A percentile compares a stretch with the other conserved stretches of the same genome.
Evolutionary conservation across 2,329 filamentous ascomycete genomes (phyloP).

Genomic region (Exutisphaerella laricina): DNA sequence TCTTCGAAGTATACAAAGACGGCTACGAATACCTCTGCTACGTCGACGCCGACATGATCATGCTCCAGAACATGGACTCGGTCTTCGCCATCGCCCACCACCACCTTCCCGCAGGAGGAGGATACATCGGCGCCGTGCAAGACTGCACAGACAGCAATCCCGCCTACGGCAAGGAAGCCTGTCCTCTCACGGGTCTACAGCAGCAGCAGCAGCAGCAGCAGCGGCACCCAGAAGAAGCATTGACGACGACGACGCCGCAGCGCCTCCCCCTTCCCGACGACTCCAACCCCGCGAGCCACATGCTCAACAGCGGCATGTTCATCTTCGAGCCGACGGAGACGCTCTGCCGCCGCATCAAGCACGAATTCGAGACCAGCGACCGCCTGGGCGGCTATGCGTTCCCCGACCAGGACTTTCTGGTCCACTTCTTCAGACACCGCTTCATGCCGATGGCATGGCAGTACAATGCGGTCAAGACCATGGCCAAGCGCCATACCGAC

Average conservation of each 20-base stretch:
- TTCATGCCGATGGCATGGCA: slow-evolving; percentile 46
- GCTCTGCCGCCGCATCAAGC: slow-evolving; percentile 38
- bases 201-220: slow-evolving; percentile 47
- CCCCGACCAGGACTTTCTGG: slow-evolving; percentile 50
- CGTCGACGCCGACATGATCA: slow-evolving; percentile 49
- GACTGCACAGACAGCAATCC: no score
- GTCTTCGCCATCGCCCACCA: slow-evolving; percentile 36
- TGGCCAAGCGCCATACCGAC: slow-evolving; percentile 46
- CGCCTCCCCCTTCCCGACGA: slow-evolving; percentile 34
- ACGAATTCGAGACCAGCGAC: slow-evolving; percentile 38
- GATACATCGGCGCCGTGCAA: not conserved
- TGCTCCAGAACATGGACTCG: slow-evolving; percentile 40
- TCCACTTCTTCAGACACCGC: slow-evolving; percentile 40
- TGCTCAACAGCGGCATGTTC: slow-evolving; percentile 49
- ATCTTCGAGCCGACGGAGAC: slow-evolving; percentile 42
- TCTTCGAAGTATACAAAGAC: slow-evolving; percentile 40
- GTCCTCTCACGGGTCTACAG: slow-evolving; percentile 44
- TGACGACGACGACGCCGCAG: slow-evolving; percentile 28
- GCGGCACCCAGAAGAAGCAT: slow-evolving; percentile 44
- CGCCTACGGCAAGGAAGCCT: slow-evolving; percentile 43
- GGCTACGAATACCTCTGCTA: slow-evolving; percentile 42
- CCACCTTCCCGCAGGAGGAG: slow-evolving; percentile 28
- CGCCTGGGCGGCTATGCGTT: slow-evolving; percentile 44
- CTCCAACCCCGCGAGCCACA: slow-evolving; percentile 35
- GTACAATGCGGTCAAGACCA: slow-evolving; percentile 50